phyloP scores from a whole-genome alignment of 192 early-diverging fungal species.

The Lunasporangiospora selenospora region DNA sequence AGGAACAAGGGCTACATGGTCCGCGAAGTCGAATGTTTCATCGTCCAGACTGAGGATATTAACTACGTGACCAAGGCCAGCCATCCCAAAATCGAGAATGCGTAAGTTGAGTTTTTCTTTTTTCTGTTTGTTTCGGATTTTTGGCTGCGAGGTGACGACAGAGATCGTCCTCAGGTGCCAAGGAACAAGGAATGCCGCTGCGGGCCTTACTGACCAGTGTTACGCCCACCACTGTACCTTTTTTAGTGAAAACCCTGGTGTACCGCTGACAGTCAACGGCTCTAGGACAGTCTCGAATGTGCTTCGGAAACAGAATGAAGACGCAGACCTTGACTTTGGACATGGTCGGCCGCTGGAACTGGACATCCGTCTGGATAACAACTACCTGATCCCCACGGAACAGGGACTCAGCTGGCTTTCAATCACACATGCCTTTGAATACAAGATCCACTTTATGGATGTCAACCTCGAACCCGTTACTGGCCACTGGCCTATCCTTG shows the following conservation, averaged over 20 bases:
- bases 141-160: background rate
- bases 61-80: constrained; percentile 11
- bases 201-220: background rate
- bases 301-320: constrained; percentile 23
- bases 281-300: constrained; percentile 23
- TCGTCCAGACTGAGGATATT: constrained; percentile 40
- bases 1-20: constrained; percentile 31
- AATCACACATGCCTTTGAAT: constrained; percentile 27
- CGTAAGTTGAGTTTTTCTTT: constrained; percentile 20
- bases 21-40: constrained; percentile 29
- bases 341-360: constrained; percentile 14
- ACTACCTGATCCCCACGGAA: constrained; percentile 37
- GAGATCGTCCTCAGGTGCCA: too few species aligned
- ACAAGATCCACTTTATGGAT: constrained; percentile 37
- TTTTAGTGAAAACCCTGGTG: constrained; percentile 17
- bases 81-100: constrained; percentile 31
- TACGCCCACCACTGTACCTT: background rate
- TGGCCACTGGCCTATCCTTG: constrained; percentile 27
- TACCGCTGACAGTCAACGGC: constrained; percentile 16
- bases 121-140: background rate
- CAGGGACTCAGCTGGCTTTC: constrained; percentile 21
- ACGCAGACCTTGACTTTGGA: constrained; percentile 35
- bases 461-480: constrained; percentile 13
- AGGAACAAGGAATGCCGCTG: background rate
- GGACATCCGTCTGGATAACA: constrained; percentile 35